Evolutionary conservation across 768 basidiomycete species (phyloP).

Genomic region (Suillus weaverae): DNA sequence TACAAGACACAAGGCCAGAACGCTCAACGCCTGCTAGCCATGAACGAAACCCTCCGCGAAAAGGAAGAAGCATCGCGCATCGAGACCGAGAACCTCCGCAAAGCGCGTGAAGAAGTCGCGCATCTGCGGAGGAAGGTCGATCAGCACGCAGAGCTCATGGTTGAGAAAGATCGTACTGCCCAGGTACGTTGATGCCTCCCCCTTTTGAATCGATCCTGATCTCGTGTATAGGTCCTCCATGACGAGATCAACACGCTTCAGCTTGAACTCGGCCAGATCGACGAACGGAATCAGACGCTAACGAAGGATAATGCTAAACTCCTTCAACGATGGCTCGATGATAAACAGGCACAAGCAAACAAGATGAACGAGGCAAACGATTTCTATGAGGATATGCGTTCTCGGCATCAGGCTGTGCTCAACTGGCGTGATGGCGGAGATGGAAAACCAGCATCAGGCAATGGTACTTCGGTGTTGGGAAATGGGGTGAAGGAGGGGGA

Average conservation of each 20-base stretch:
- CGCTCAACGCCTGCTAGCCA: slow-evolving; percentile 85
- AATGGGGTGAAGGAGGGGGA: slow-evolving; percentile 48
- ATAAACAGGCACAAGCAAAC: slow-evolving; percentile 89
- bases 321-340: slow-evolving; percentile 94
- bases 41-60: slow-evolving; percentile 94
- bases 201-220: slow-evolving; percentile 4
- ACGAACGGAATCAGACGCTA: slow-evolving; percentile 83
- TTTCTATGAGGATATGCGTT: slow-evolving; percentile 86
- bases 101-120: slow-evolving; percentile 72
- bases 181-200: slow-evolving; percentile 52
- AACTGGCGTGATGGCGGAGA: slow-evolving; percentile 51
- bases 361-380: slow-evolving; percentile 93
- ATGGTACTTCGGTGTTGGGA: slow-evolving; percentile 36
- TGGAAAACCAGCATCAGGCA: slow-evolving; percentile 35
- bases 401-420: slow-evolving; percentile 61
- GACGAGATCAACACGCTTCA: slow-evolving; percentile 94
- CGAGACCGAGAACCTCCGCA: slow-evolving; percentile 78
- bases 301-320: slow-evolving; percentile 93
- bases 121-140: slow-evolving; percentile 73
- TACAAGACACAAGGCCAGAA: slow-evolving; percentile 98
- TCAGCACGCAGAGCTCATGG: slow-evolving; percentile 82
- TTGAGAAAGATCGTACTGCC: slow-evolving; percentile 84
- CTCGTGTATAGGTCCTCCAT: slow-evolving; percentile 69
- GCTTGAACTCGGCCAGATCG: slow-evolving; percentile 87
- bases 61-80: slow-evolving; percentile 86